Evolutionary conservation across 192 early-diverging fungal genomes (phyloP), one percentile per base, ranked within the genome.

Genomic region (Cetraspora pellucida): DNA sequence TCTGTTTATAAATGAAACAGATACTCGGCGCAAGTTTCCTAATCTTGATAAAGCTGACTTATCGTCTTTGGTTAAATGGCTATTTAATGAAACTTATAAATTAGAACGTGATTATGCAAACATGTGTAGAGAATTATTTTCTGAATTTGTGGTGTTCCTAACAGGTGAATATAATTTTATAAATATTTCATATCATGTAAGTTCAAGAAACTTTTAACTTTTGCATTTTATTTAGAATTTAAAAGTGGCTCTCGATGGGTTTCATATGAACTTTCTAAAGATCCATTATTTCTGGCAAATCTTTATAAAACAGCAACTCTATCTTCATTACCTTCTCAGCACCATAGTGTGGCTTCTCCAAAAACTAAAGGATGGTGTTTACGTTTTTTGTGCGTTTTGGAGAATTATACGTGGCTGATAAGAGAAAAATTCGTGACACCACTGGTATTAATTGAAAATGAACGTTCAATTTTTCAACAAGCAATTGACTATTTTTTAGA

Each of bases 61-160:
- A 13, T 74, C 67, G 1, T 76, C 73, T 66, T 77, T 93, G 21
- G 79, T 90, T 1, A 49, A 85, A 3, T 94, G 90, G 89, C 13
- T 89, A 3, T 86, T 93, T 49, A 79, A 60, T 9, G 86, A 94
- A 75, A 87, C 83, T 11, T 70, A 85, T 16, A 55, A 79, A 37
- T 30, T 77, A 8, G 88, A 91, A 68, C 68, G 82, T 9, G 84
- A 82, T 23, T 94, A 94, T 72, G 82, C 93, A 14, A 87, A 85
- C 50, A 81, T 82, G 17, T 92, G 91, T 69, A 85, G 89, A 74
- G 79, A 82, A 19, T 81, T 94, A 30, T 87, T 94, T 78, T 79
- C 82, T 76, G 81, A 87, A 47, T 86, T 92, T 73, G 87, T 84
- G 2, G 61, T 74, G 9, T 65, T 83, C 0, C 11, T 84, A 27